A percentile compares a stretch with the other conserved stretches of the same genome.
Conservation (phyloP, 2,329 filamentous ascomycete species). For the Colletotrichum spaethianum region DNA sequence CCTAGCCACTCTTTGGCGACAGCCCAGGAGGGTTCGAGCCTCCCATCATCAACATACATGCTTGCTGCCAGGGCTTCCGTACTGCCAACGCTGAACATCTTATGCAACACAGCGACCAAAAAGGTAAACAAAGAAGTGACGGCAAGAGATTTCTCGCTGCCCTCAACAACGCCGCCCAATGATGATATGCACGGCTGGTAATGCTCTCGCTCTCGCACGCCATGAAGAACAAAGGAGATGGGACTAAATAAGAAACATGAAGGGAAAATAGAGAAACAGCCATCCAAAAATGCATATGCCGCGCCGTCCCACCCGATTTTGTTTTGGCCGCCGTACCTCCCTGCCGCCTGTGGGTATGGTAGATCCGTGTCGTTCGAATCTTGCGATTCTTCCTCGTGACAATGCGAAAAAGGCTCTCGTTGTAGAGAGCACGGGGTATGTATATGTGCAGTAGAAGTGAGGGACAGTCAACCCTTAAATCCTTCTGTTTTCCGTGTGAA, state of each 20-base stretch:
- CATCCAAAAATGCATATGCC: conserved; percentile 31
- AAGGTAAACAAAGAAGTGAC: neutral
- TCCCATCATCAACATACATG: neutral
- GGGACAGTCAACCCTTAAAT: conserved; percentile 49
- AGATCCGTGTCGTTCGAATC: conserved; percentile 29
- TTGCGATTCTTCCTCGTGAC: conserved; percentile 38
- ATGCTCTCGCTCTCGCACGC: conserved; percentile 17
- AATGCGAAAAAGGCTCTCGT: conserved; percentile 32
- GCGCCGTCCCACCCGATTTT: conserved; percentile 29
- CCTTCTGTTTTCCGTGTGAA: conserved; percentile 64
- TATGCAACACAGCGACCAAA: neutral
- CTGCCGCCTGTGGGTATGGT: conserved; percentile 20
- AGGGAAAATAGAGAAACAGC: neutral
- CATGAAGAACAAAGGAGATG: conserved; percentile 12
- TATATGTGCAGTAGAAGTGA: conserved; percentile 32
- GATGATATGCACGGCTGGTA: conserved; percentile 22
- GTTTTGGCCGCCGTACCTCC: conserved; percentile 32
- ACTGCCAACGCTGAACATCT: conserved; percentile 21
- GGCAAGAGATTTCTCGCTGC: conserved; percentile 7
- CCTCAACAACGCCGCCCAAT: conserved; percentile 35
- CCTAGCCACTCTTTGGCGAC: neutral
- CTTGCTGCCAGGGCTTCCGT: conserved; percentile 9
- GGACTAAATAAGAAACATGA: neutral
- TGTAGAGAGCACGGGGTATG: conserved; percentile 17
- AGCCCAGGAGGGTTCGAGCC: neutral